These are phyloP conservation scores for Lactarius vividus DNA, from an alignment of 768 basidiomycete genomes.

Conservation along the genomic window DNA sequence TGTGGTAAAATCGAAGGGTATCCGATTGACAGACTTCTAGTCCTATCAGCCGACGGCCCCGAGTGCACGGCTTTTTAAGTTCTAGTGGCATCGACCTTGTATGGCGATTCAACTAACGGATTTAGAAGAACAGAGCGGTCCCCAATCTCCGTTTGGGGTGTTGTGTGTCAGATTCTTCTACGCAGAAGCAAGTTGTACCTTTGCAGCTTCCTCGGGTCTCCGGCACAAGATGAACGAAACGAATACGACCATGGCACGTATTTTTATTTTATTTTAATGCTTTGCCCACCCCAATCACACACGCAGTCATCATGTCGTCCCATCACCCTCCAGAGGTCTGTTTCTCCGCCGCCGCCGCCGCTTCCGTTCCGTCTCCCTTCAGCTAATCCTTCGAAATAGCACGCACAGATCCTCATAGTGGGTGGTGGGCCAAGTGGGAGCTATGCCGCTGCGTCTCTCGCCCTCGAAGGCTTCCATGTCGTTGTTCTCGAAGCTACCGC, in stretches of 20 bases:
- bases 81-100: too few relatives aligned
- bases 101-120: neutral
- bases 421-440: conserved; percentile 62
- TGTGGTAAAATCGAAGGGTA: neutral
- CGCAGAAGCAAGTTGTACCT: neutral
- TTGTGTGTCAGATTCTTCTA: conserved; percentile 6
- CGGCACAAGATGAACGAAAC: neutral
- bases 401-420: conserved; percentile 45
- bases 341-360: neutral
- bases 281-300: neutral
- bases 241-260: neutral
- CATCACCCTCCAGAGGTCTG: conserved; percentile 16
- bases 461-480: conserved; percentile 57
- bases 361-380: neutral
- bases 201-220: neutral
- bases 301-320: conserved; percentile 5
- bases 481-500: conserved; percentile 52
- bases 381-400: conserved; percentile 20
- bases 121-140: neutral
- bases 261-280: neutral
- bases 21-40: neutral
- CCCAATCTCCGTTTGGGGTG: neutral
- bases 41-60: neutral
- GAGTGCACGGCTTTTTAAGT: neutral
- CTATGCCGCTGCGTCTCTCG: conserved; percentile 53